Conservation (phyloP, 371 early-diverging fungal genomes). For the Haplosporangium sp. region DNA sequence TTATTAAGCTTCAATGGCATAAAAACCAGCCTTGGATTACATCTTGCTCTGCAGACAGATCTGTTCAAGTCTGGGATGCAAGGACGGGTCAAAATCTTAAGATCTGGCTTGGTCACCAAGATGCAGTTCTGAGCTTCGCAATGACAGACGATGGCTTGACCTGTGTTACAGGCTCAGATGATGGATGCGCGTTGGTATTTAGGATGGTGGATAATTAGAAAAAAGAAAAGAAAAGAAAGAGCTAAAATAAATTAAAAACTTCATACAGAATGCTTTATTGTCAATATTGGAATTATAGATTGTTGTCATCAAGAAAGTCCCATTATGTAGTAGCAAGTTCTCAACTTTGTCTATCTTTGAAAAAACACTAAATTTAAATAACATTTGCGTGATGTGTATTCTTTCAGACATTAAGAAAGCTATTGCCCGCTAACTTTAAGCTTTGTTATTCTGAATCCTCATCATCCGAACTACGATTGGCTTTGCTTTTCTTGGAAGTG, state of each 20-base stretch:
- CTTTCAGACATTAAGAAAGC: background rate
- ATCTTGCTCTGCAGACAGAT: conserved; percentile 81
- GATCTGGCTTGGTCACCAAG: conserved; percentile 88
- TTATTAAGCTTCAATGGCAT: conserved; percentile 83
- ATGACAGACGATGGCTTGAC: conserved; percentile 79
- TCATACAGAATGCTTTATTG: no score
- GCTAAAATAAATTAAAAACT: no score
- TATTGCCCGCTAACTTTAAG: background rate
- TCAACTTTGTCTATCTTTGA: no score
- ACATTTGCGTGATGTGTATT: background rate
- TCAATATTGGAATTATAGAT: no score
- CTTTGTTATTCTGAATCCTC: conserved; percentile 35
- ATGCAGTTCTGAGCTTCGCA: conserved; percentile 87
- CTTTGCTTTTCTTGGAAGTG: conserved; percentile 44
- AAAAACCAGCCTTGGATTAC: conserved; percentile 71
- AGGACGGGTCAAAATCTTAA: conserved; percentile 79
- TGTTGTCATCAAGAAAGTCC: no score
- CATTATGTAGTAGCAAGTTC: no score
- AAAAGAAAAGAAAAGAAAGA: background rate
- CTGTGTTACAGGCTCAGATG: conserved; percentile 85
- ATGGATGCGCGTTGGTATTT: conserved; percentile 78
- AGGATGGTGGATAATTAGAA: conserved; percentile 56
- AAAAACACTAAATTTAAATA: background rate
- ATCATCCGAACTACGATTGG: conserved; percentile 24
- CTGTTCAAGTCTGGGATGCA: conserved; percentile 89